Evolutionary conservation across 2,329 filamentous ascomycete genomes (phyloP).

Genomic region (Pseudogymnoascus sp.): DNA sequence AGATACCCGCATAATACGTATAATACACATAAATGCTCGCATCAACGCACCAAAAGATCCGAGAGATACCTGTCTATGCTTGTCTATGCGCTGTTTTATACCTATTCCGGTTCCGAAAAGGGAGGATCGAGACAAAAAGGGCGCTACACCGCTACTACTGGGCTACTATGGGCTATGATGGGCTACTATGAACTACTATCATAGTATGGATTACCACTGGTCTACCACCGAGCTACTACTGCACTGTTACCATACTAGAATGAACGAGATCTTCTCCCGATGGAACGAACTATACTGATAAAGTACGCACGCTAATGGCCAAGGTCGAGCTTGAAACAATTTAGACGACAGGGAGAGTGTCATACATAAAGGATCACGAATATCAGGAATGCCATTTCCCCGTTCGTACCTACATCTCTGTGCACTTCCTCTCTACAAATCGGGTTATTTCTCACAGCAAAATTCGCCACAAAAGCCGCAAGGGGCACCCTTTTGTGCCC

Average conservation of each 20-base stretch:
- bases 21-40: too few relatives aligned
- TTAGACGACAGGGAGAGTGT: not conserved
- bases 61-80: too few relatives aligned
- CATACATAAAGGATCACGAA: not conserved
- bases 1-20: not conserved
- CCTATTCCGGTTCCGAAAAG: not conserved
- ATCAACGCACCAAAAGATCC: too few relatives aligned
- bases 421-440: not conserved
- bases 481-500: not conserved
- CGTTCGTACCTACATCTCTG: not conserved
- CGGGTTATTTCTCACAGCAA: not conserved
- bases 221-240: not conserved
- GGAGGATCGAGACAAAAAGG: not conserved
- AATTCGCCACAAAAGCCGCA: not conserved
- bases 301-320: not conserved
- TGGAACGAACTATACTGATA: constrained; percentile 3
- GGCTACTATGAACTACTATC: too few relatives aligned
- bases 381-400: not conserved
- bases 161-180: not conserved
- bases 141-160: constrained; percentile 1
- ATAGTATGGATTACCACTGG: too few relatives aligned
- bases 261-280: not conserved
- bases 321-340: not conserved
- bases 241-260: not conserved
- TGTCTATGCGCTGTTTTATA: not conserved